phyloP scores from a whole-genome alignment of 371 early-diverging fungal genomes.

The Choanephora cucurbitarum region DNA sequence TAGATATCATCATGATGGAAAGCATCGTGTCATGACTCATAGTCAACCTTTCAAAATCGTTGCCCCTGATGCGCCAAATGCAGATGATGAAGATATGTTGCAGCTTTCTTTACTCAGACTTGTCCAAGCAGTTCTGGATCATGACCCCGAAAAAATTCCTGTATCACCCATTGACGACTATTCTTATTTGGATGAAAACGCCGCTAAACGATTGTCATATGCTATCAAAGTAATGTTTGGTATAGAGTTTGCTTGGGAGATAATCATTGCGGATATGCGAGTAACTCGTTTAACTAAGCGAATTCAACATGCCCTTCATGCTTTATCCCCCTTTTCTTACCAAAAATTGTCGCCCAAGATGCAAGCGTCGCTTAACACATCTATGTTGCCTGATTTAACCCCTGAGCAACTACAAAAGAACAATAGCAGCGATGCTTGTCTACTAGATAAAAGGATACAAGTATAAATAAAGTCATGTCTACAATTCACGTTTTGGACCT shows the following conservation, averaged over 20 bases:
- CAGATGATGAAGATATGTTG: conserved; percentile 18
- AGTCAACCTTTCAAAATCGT: conserved; percentile 67
- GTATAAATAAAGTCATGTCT: too few species aligned
- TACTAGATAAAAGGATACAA: too few species aligned
- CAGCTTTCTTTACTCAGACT: conserved; percentile 21
- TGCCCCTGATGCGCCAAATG: conserved; percentile 17
- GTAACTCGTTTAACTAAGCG: conserved; percentile 29
- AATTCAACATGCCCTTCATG: conserved; percentile 10
- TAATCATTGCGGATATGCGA: conserved; percentile 55
- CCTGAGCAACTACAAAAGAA: too few species aligned
- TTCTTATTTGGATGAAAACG: conserved; percentile 52
- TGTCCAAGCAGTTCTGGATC: conserved; percentile 25
- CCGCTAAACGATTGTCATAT: conserved; percentile 71
- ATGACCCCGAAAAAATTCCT: conserved; percentile 49
- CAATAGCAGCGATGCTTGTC: too few species aligned
- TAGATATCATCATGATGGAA: conserved; percentile 78
- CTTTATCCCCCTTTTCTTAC: conserved; percentile 6
- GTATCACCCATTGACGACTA: conserved; percentile 48
- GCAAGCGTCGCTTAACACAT: too few species aligned
- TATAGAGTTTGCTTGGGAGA: conserved; percentile 79
- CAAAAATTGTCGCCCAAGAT: not conserved
- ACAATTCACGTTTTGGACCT: too few species aligned
- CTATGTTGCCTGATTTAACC: too few species aligned
- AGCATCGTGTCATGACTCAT: conserved; percentile 70
- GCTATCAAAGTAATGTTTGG: conserved; percentile 73